Evolutionary conservation across 2,329 filamentous ascomycete genomes (phyloP).

Genomic region (Penicillium sp.): DNA sequence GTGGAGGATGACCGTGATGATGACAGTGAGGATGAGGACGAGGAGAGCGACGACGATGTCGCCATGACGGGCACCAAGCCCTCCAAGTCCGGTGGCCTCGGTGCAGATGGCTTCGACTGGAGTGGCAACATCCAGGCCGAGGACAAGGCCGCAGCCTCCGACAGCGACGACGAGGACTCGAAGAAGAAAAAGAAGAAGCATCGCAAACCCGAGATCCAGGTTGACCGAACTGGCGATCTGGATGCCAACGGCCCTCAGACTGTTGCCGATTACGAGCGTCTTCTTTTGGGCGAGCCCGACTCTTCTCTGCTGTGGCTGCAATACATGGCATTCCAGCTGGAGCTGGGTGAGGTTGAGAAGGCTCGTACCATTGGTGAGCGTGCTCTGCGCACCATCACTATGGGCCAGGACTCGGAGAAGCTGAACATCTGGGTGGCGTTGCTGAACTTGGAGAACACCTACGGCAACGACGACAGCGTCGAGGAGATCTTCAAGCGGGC

Average conservation of each 20-base stretch:
- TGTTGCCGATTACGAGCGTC: constrained; percentile 85
- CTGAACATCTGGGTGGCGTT: constrained; percentile 92
- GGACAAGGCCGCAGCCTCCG: constrained; percentile 41
- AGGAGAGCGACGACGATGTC: constrained; percentile 41
- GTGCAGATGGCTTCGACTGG: constrained; percentile 81
- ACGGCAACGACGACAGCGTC: constrained; percentile 74
- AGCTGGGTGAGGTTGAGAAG: constrained; percentile 81
- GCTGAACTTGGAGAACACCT: constrained; percentile 89
- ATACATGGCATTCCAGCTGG: constrained; percentile 98
- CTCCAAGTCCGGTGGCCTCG: constrained; percentile 53
- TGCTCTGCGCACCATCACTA: constrained; percentile 83
- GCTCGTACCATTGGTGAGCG: constrained; percentile 86
- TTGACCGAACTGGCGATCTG: constrained; percentile 87
- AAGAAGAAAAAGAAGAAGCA: constrained; percentile 66
- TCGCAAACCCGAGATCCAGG: constrained; percentile 69
- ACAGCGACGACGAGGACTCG: constrained; percentile 47
- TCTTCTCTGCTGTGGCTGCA: constrained; percentile 91
- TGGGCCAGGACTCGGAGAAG: constrained; percentile 86
- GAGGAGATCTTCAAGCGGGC: constrained; percentile 87
- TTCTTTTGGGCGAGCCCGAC: constrained; percentile 86
- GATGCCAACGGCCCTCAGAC: constrained; percentile 85
- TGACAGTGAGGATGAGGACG: constrained; percentile 40
- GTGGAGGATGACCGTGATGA: constrained; percentile 39
- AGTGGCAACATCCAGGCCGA: constrained; percentile 61
- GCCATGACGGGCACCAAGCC: constrained; percentile 34